Conservation (phyloP, 208 protist genomes). For the Acanthamoeba lenticulata region DNA sequence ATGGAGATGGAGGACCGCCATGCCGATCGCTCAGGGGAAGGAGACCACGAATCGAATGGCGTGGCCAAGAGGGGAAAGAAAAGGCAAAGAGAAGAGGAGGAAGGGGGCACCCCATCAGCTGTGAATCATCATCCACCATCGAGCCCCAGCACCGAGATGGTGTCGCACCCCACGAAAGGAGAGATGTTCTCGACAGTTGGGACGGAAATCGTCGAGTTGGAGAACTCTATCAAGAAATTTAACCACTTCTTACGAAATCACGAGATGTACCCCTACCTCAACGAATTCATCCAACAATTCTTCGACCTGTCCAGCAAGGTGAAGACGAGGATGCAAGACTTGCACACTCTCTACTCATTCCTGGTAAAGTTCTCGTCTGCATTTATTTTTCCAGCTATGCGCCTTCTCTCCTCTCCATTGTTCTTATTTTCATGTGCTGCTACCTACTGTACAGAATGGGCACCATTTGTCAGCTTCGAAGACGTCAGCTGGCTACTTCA, state of each 20-base stretch:
- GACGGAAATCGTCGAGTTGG: not conserved
- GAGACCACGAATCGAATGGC: not conserved
- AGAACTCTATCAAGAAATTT: constrained; percentile 55
- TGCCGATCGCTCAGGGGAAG: not conserved
- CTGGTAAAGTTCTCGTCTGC: not conserved
- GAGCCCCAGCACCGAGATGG: not conserved
- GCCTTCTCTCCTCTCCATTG: not conserved
- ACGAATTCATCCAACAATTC: constrained; percentile 15
- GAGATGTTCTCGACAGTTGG: constrained; percentile 46
- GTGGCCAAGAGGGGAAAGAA: not conserved
- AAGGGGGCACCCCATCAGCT: not conserved
- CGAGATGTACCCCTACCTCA: constrained; percentile 60
- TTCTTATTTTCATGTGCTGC: no score
- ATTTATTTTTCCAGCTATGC: not conserved
- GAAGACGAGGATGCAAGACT: constrained; percentile 46
- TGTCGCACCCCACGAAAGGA: not conserved
- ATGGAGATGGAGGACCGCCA: not conserved
- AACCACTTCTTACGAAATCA: constrained; percentile 40
- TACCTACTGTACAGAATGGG: not conserved
- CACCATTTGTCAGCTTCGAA: constrained; percentile 43
- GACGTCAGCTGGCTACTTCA: constrained; percentile 62
- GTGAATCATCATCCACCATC: not conserved
- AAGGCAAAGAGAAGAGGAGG: not conserved
- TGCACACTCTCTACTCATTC: constrained; percentile 57
- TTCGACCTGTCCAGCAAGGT: constrained; percentile 11